phyloP scores from a whole-genome alignment of 352 stramenopile genomes.

The Aphanomyces invadans region DNA sequence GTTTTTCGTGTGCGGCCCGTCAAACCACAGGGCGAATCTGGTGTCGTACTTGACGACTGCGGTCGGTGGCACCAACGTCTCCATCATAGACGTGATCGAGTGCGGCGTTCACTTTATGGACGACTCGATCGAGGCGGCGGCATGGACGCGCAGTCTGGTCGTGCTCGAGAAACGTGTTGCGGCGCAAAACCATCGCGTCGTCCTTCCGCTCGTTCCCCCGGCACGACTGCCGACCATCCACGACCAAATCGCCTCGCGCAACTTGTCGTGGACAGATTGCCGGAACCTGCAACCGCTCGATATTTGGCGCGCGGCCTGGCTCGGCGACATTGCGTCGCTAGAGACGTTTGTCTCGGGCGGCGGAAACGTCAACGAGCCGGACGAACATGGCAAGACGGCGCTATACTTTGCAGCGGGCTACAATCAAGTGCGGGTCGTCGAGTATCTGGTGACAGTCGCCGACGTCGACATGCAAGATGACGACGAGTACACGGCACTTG shows the following conservation, averaged over 20 bases:
- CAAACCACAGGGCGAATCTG: background rate
- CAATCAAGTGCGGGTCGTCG: constrained; percentile 9
- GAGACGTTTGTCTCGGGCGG: background rate
- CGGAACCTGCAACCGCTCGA: constrained; percentile 6
- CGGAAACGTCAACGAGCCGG: background rate
- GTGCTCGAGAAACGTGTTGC: constrained; percentile 2
- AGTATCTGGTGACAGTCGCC: background rate
- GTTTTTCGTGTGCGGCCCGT: constrained; percentile 14
- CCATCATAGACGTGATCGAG: background rate
- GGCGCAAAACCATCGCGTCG: no score
- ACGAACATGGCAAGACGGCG: constrained; percentile 13
- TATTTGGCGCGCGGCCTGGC: constrained; percentile 19
- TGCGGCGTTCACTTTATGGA: background rate
- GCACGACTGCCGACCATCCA: no score
- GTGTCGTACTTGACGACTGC: background rate
- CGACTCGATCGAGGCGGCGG: background rate
- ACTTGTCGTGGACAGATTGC: background rate
- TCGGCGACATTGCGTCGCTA: constrained; percentile 12
- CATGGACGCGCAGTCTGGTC: constrained; percentile 15
- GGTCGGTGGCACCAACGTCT: background rate
- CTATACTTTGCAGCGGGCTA: constrained; percentile 19
- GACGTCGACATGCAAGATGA: background rate
- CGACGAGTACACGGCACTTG: constrained; percentile 9
- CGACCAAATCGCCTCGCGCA: no score
- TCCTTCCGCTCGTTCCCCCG: no score